Conservation (phyloP, 805 yeast species). For the Teunomyces tritomae region DNA sequence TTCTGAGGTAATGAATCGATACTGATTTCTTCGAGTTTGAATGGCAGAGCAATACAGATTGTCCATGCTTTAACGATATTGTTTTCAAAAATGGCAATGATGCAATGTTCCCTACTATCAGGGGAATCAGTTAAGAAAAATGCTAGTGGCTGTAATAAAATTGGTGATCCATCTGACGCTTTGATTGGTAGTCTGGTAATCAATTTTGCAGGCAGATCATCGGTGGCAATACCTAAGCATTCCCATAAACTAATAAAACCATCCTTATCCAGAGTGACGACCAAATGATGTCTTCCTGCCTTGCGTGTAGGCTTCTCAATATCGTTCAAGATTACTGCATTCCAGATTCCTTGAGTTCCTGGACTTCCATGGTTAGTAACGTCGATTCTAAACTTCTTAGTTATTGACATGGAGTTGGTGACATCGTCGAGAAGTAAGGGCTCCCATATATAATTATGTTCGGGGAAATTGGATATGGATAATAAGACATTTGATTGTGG, state of each 20-base stretch:
- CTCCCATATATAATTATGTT: conserved; percentile 42
- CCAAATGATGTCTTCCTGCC: conserved; percentile 28
- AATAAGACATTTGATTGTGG: conserved; percentile 24
- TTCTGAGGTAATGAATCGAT: conserved; percentile 41
- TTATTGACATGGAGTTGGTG: conserved; percentile 21
- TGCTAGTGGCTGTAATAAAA: conserved; percentile 19
- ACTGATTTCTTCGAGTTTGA: conserved; percentile 22
- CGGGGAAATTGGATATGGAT: conserved; percentile 38
- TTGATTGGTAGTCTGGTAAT: conserved; percentile 15
- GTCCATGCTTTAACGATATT: conserved; percentile 43
- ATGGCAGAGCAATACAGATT: conserved; percentile 14
- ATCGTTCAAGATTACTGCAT: conserved; percentile 35
- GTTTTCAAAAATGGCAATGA: conserved; percentile 42
- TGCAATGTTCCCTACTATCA: neutral
- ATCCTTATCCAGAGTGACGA: conserved; percentile 27
- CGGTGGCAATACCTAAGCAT: conserved; percentile 38
- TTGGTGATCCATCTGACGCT: conserved; percentile 5
- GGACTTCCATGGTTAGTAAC: conserved; percentile 11
- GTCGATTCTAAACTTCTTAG: conserved; percentile 33
- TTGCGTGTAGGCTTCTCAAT: conserved; percentile 15
- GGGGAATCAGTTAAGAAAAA: conserved; percentile 17
- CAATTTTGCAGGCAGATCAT: conserved; percentile 29
- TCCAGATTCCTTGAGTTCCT: conserved; percentile 17
- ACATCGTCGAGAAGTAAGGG: conserved; percentile 26
- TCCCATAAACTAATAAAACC: conserved; percentile 59